These are phyloP conservation scores for Candida dendrica DNA, from an alignment of 805 yeast genomes.

Conservation along the genomic window DNA sequence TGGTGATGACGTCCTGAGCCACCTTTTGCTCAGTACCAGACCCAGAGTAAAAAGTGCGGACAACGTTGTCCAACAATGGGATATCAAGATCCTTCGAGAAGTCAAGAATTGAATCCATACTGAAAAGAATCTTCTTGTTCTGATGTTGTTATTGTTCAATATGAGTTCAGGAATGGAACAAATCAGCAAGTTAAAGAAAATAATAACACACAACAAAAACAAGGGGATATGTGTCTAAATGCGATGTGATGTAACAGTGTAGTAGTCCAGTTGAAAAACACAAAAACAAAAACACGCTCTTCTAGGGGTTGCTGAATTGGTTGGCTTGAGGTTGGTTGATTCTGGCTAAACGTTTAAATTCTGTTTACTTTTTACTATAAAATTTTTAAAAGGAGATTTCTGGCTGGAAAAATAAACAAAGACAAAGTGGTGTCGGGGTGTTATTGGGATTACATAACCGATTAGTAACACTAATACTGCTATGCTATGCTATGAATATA, in stretches of 20 bases:
- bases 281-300: too few relatives aligned
- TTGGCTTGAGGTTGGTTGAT: too few relatives aligned
- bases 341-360: too few relatives aligned
- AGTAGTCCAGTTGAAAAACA: too few relatives aligned
- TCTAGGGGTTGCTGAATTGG: too few relatives aligned
- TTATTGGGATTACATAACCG: not conserved
- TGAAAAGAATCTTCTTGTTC: not conserved
- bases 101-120: constrained; percentile 84
- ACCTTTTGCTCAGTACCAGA: constrained; percentile 58
- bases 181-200: too few relatives aligned
- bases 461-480: not conserved
- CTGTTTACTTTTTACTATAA: not conserved
- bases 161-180: too few relatives aligned
- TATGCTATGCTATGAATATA: too few relatives aligned
- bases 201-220: too few relatives aligned
- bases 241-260: too few relatives aligned
- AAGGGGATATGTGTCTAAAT: too few relatives aligned
- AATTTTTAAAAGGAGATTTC: not conserved
- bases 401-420: not conserved
- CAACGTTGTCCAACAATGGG: constrained; percentile 71
- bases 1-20: constrained; percentile 66
- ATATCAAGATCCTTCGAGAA: constrained; percentile 81
- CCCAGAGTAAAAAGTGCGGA: constrained; percentile 76
- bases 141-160: too few relatives aligned
- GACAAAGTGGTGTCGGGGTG: not conserved